Evolutionary conservation across 2,329 filamentous ascomycete species (phyloP).

Genomic region (Aspergillus glaucus): DNA sequence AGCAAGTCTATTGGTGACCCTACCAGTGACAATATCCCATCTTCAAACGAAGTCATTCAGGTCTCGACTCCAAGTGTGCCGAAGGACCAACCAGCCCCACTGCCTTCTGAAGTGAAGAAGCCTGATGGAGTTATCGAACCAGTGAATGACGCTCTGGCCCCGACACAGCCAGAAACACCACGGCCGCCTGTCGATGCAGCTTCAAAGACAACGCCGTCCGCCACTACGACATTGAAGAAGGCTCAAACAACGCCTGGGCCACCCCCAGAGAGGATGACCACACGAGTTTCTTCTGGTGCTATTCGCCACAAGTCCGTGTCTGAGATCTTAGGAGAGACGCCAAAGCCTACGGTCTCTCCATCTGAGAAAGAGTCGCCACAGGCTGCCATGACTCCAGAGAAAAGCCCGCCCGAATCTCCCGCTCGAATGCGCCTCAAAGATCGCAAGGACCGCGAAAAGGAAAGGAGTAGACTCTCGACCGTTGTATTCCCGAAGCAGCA

Average conservation of each 20-base stretch:
- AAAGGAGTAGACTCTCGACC: slow-evolving; percentile 59
- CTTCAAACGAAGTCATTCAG: slow-evolving; percentile 22
- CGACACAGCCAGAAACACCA: slow-evolving; percentile 10
- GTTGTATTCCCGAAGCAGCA: slow-evolving; percentile 71
- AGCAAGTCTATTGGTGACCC: slow-evolving; percentile 16
- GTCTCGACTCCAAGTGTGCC: slow-evolving; percentile 7
- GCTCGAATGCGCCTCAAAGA: slow-evolving; percentile 41
- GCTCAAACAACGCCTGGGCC: slow-evolving; percentile 19
- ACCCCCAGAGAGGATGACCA: slow-evolving; percentile 56
- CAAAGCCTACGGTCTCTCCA: slow-evolving; percentile 31
- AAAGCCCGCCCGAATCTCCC: slow-evolving; percentile 25
- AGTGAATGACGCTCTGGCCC: slow-evolving; percentile 9
- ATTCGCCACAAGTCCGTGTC: slow-evolving; percentile 67
- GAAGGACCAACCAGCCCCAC: slow-evolving; percentile 9
- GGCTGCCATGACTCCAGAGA: slow-evolving; percentile 10
- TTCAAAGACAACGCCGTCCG: slow-evolving; percentile 7
- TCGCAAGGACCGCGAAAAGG: slow-evolving; percentile 53
- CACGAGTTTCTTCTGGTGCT: slow-evolving; percentile 62
- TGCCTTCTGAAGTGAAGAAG: slow-evolving; percentile 8
- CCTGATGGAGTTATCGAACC: slow-evolving; percentile 7
- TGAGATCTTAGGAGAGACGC: slow-evolving; percentile 61
- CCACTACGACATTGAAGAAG: slow-evolving; percentile 21
- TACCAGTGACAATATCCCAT: slow-evolving; percentile 6
- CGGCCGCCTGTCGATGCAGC: slow-evolving; percentile 8
- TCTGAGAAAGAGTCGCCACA: slow-evolving; percentile 27